A percentile compares a stretch with the other conserved stretches of the same genome.
Conservation (phyloP, 2,329 filamentous ascomycete genomes). For the Aspergillus texensis region DNA sequence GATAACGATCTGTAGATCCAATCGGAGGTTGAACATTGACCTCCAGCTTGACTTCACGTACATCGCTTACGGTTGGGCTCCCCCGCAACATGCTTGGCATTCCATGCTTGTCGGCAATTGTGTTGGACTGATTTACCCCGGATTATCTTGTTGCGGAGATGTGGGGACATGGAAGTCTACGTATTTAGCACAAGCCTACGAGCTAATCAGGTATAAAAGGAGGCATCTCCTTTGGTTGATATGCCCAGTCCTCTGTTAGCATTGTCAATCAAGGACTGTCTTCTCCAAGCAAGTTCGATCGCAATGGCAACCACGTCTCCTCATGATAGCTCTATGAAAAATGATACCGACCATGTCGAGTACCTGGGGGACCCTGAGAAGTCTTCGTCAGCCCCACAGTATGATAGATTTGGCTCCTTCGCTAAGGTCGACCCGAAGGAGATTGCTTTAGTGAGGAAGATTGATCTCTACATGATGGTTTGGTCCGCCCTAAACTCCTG, state of each 20-base stretch:
- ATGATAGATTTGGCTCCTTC: neutral
- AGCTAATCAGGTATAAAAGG: neutral
- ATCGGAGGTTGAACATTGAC: neutral
- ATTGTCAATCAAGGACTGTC: neutral
- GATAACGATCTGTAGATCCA: neutral
- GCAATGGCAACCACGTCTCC: neutral
- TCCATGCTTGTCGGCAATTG: neutral
- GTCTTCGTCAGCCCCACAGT: neutral
- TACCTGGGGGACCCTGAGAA: neutral
- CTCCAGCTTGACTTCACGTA: neutral
- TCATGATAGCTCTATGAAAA: neutral
- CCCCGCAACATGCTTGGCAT: neutral
- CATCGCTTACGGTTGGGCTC: neutral
- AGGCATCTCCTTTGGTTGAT: neutral
- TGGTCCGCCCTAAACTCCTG: neutral
- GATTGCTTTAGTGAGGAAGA: constrained; percentile 17
- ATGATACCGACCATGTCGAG: neutral
- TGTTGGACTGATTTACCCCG: neutral
- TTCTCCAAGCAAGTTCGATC: neutral
- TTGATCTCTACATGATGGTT: constrained; percentile 19
- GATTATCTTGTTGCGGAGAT: neutral
- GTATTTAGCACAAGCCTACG: neutral
- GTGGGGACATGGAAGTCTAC: neutral
- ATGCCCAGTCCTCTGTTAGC: neutral
- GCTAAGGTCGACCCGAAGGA: constrained; percentile 4